Conservation (phyloP, 805 yeast species). For the Isabelozyma gotoi region DNA sequence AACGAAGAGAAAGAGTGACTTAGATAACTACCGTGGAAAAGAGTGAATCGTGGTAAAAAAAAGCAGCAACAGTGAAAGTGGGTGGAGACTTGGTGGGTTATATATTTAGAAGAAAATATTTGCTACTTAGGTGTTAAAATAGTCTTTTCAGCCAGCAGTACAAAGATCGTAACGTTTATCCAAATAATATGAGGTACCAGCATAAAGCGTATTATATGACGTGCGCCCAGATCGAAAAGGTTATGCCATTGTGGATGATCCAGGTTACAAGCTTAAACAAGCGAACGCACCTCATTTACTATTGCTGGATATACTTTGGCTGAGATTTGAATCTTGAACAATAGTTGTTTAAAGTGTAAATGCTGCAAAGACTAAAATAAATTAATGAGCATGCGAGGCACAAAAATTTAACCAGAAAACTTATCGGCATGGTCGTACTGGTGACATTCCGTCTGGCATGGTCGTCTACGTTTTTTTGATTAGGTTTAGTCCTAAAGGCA, state of each 20-base stretch:
- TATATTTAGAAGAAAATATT: too few species aligned
- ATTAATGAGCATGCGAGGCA: background rate
- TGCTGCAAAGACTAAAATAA: background rate
- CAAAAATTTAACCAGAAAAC: too few species aligned
- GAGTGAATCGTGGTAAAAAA: background rate
- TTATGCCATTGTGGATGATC: background rate
- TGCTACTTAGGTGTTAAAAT: background rate
- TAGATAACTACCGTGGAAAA: background rate
- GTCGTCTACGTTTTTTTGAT: too few species aligned
- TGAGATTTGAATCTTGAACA: background rate
- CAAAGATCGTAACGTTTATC: slow-evolving; percentile 1
- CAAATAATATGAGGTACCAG: background rate
- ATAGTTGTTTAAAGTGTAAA: background rate
- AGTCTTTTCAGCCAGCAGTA: background rate
- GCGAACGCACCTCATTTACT: background rate
- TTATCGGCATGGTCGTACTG: too few species aligned
- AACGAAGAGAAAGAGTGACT: background rate
- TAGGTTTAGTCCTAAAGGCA: too few species aligned
- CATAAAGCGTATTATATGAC: background rate
- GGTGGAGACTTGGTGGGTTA: background rate
- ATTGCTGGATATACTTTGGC: background rate
- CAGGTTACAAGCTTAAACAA: too few species aligned
- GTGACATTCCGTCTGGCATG: too few species aligned
- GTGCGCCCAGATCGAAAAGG: background rate
- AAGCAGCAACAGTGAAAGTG: too few species aligned